Evolutionary conservation across 257 asterid genomes (phyloP).

Genomic region (Capsicum rhomboideum): DNA sequence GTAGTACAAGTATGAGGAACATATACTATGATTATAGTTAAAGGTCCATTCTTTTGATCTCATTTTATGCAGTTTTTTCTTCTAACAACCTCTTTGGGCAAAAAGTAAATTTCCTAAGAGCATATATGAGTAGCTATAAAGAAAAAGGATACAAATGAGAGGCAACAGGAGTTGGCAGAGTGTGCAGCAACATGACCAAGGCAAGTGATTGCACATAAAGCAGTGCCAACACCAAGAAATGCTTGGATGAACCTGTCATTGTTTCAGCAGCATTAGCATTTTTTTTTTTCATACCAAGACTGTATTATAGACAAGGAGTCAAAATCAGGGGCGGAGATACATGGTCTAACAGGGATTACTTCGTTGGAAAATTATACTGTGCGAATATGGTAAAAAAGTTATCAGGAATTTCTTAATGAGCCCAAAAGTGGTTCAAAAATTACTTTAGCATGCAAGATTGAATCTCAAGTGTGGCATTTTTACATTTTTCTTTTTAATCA

Average conservation of each 20-base stretch:
- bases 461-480: too few relatives aligned
- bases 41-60: constrained; percentile 15
- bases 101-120: background rate
- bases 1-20: constrained; percentile 26
- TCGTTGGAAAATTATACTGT: background rate
- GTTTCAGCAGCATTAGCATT: background rate
- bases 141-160: constrained; percentile 43
- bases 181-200: constrained; percentile 52
- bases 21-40: constrained; percentile 36
- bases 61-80: background rate
- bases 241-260: constrained; percentile 51
- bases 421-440: too few relatives aligned
- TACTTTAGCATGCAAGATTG: too few relatives aligned
- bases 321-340: background rate
- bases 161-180: constrained; percentile 31
- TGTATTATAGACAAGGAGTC: background rate
- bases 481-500: too few relatives aligned
- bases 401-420: too few relatives aligned
- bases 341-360: background rate
- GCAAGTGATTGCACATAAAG: constrained; percentile 43
- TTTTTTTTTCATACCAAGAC: background rate
- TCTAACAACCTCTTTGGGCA: background rate
- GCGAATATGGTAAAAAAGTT: too few relatives aligned
- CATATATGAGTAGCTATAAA: background rate
- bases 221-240: constrained; percentile 42